Evolutionary conservation across 2,329 filamentous ascomycete species (phyloP), one percentile per base, ranked within the genome.

Genomic region (Beauveria medogensis): DNA sequence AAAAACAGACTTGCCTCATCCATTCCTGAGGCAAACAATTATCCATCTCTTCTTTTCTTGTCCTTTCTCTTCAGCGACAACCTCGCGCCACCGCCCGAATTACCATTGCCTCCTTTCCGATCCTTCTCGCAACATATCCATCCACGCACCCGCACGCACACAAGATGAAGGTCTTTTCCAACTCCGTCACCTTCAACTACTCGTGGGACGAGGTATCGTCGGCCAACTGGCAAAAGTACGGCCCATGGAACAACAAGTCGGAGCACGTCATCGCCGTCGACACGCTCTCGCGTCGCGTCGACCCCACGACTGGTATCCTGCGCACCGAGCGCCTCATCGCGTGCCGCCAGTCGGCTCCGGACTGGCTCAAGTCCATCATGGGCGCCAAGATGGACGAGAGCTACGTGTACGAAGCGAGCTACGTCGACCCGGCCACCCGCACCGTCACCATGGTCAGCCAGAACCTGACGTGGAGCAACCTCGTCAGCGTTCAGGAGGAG

Each of bases 141-240:
- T 37, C 34, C 68, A 77, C 63, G 57, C 20, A 8, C 18, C 18
- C 10, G 7, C 48, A 22, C 48, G 2, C 48, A 6, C 34, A 18
- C 43, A 58, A 43, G 16, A 97, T 99, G 94, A 96, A 95, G 83
- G 90, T 97, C 77, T 97, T 97, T 72, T 90, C 91, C 68, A 95
- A 91, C 70, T 80, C 82, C 44, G 90, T 91, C 76, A 92, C 91
- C 64, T 99, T 95, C 78, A 84, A 96, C 79, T 99, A 99, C 82
- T 96, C 93, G 51, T 99, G 94, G 94, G 91, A 96, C 71, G 93
- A 97, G 75, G 94, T 99, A 41, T 96, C 92, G 28, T 92, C 91
- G 16, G 92, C 90, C 73, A 99, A 99, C 82, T 99, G 94, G 94
- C 89, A 87, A 68, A 99, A 99, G 76, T 99, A 99, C 78, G 95